Percentiles rank a stretch among this genome's conserved stretches.
Evolutionary conservation across 345 rosid genomes (phyloP).

Genomic region (Populus deltoides): DNA sequence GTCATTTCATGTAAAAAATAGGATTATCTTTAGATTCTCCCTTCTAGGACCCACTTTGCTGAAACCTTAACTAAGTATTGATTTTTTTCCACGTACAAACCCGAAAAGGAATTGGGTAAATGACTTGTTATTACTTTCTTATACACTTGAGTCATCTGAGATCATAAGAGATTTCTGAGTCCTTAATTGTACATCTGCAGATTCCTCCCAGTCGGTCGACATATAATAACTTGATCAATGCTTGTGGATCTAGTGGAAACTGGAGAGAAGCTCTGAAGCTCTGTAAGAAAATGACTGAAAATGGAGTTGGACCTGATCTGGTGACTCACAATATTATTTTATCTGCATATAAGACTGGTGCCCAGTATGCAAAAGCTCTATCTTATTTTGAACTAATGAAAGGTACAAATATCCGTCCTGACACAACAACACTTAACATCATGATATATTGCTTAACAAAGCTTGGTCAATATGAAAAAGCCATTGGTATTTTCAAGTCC

Average conservation of each 20-base stretch:
- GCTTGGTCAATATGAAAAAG: constrained; percentile 68
- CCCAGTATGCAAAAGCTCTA: constrained; percentile 72
- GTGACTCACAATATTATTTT: constrained; percentile 88
- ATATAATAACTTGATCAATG: constrained; percentile 86
- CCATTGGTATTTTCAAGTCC: constrained; percentile 68
- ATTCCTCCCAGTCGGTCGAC: constrained; percentile 85
- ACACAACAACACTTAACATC: constrained; percentile 80
- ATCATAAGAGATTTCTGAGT: neutral
- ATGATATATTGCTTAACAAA: constrained; percentile 74
- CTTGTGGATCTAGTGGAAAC: constrained; percentile 95
- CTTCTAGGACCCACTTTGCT: neutral
- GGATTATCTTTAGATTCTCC: neutral
- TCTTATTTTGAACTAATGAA: constrained; percentile 88
- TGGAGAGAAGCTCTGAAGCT: constrained; percentile 91
- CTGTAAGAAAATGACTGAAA: constrained; percentile 89
- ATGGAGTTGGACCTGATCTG: constrained; percentile 95
- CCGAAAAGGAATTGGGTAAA: too few species aligned
- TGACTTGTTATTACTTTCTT: neutral
- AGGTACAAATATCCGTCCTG: constrained; percentile 77
- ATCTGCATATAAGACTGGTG: constrained; percentile 81
- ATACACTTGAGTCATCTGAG: neutral
- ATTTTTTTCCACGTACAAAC: too few species aligned
- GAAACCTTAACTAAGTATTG: neutral
- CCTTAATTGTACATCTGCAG: constrained; percentile 42
- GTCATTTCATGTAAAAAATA: neutral